Percentiles rank a stretch among this genome's conserved stretches.
Conservation (phyloP, 805 yeast species). For the Yarrowia keelungensis region DNA sequence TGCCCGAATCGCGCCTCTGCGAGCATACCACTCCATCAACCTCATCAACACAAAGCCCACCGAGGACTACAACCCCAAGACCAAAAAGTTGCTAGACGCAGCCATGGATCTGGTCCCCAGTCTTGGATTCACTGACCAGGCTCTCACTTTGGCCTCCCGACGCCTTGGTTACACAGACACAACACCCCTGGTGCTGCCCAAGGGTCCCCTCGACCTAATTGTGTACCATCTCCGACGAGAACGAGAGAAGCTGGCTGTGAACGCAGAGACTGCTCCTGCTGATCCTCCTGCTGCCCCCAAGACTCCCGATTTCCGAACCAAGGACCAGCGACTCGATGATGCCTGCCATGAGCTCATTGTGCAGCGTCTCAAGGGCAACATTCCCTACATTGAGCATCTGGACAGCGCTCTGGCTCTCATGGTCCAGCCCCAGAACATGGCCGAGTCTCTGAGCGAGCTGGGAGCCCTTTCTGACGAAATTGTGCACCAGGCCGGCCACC, state of each 20-base stretch:
- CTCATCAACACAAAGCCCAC: slow-evolving; percentile 38
- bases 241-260: slow-evolving; percentile 43
- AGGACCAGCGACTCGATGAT: slow-evolving; percentile 53
- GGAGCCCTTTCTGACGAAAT: slow-evolving; percentile 83
- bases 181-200: slow-evolving; percentile 54
- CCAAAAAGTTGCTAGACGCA: slow-evolving; percentile 23
- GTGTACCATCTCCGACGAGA: slow-evolving; percentile 58
- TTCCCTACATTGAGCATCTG: slow-evolving; percentile 42
- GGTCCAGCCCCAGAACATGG: slow-evolving; percentile 67
- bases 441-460: slow-evolving; percentile 67
- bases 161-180: slow-evolving; percentile 60
- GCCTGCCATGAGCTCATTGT: slow-evolving; percentile 53
- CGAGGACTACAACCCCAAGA: slow-evolving; percentile 37
- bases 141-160: slow-evolving; percentile 60
- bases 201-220: slow-evolving; percentile 61
- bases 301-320: slow-evolving; percentile 49
- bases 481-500: slow-evolving; percentile 78
- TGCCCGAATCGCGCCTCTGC: not conserved
- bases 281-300: slow-evolving; percentile 47
- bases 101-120: slow-evolving; percentile 57
- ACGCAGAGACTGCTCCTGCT: slow-evolving; percentile 10
- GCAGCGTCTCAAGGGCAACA: slow-evolving; percentile 60
- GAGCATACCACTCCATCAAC: slow-evolving; percentile 32
- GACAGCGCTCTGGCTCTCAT: slow-evolving; percentile 63
- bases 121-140: slow-evolving; percentile 58